Base-by-base conservation (phyloP, 2,329 filamentous ascomycete genomes). In the Colletotrichum simmondsii region DNA sequence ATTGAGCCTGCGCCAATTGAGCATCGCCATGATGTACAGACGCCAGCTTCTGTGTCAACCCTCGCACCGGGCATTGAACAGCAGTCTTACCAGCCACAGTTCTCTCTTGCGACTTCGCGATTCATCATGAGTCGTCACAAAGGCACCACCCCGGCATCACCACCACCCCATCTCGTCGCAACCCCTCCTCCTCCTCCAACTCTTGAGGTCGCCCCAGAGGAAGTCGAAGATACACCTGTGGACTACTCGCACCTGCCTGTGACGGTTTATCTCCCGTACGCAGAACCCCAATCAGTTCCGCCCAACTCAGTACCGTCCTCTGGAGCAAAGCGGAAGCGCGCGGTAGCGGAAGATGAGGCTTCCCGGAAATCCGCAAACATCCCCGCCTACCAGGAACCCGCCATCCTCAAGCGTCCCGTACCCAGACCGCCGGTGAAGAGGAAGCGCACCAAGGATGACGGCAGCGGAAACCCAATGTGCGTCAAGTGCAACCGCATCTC, bases 21-120 rank as follows among this genome's bases (percentile, higher is more conserved):
- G 11, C 2, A 57, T 19, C n/a, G 2, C n/a, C 19, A 11, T 1
- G n/a, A 53, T 4, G 22, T 7, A 14, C 26, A 65, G 8, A 19
- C 22, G 22, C 24, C 42, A 2, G 22, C 58, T n/a, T 19, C 42
- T 22, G 22, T 59, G 16, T 35, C 59, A 5, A 6, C 32, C 37
- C 26, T 59, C 12, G 14, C 65, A 16, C 28, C 59, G 4, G 19
- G 49, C 53, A 14, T 10, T 49, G 42, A 49, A n/a, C 16, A 49
- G 7, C 19, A n/a, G 7, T 11, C 78, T 24, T 83, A 83, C 67
- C 72, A 74, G 5, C 76, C 76, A 7, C 81, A 82, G 42, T 83
- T 82, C 74, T 75, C 79, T 53, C 72, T 75, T 35, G 72, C 75
- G 8, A 72, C 78, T 49, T 77, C 71, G 6, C 72, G 75, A 8